Evolutionary conservation across 106 monocot genomes (phyloP), one percentile per base, ranked within the genome.

Genomic region (Dactylorhiza incarnata): DNA sequence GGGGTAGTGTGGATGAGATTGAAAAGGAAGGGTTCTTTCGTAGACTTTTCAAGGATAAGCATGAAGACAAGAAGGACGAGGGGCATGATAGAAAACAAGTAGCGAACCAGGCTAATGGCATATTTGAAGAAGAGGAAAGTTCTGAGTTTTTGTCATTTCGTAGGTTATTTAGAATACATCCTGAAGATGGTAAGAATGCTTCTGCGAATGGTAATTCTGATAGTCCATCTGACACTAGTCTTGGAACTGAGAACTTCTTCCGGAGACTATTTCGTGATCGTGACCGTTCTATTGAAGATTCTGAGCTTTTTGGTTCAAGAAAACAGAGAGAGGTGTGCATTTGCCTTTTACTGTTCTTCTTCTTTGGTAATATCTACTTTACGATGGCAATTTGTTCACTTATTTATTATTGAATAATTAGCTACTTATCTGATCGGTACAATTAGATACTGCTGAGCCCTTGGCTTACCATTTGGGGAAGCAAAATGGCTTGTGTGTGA

Each of bases 271-370:
- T 99, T 85, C 83, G 91, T 23, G 99, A 99, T 78, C 85, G 94
- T 71, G 99, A 99, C 51, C 85, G 87, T 2, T 99, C 97, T 71
- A 50, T 99, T 72, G 97, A 99, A 90, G 94, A 99, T 82, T 94
- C 92, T 47, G 94, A 99, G 78, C 49, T 99, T 46, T 84, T 92
- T 87, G 85, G 91, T 67, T 80, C 86, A 24, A 99, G 81, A 75
- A 90, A 86, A 73, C 62, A 48, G 56, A 94, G 85, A 73, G 99
- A 94, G 87, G 97, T 92, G 88, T 43, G 5, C 29, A 50, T 77
- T 0, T 5, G 1, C 45, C 24, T 75, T 67, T 5, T 52, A 20
- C 44, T 45, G 7, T 48, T 78, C 16, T 58, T 47, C 12, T 70
- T n/a, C 19, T 69, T 68, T 76, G 6, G 3, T 9, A 72, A 37